These are phyloP conservation scores for Usnea hakonensis DNA, from an alignment of 495 filamentous ascomycete genomes.

Conservation along the genomic window DNA sequence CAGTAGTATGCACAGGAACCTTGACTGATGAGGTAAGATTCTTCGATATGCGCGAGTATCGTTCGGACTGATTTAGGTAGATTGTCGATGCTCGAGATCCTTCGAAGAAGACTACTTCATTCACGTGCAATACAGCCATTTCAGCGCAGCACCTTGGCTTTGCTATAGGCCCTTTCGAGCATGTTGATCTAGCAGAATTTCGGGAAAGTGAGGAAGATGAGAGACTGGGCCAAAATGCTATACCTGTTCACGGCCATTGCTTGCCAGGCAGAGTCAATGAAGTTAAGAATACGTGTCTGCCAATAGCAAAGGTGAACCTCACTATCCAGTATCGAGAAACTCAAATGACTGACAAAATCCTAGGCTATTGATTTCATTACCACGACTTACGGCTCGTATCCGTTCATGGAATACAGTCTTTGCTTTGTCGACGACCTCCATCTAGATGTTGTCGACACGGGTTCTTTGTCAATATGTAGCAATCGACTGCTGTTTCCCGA, in stretches of 20 bases:
- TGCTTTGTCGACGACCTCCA: conserved; percentile 87
- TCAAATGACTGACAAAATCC: neutral
- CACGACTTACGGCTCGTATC: conserved; percentile 75
- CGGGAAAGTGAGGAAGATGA: conserved; percentile 86
- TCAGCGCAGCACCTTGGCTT: conserved; percentile 85
- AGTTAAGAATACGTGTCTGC: conserved; percentile 74
- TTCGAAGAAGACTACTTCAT: conserved; percentile 75
- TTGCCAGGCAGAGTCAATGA: conserved; percentile 74
- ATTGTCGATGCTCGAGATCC: conserved; percentile 63
- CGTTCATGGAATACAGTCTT: conserved; percentile 79
- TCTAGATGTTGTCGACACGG: conserved; percentile 63
- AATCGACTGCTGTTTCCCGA: conserved; percentile 74
- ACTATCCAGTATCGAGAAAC: neutral
- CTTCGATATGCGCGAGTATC: neutral
- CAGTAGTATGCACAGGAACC: conserved; percentile 83
- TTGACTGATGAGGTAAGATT: conserved; percentile 62
- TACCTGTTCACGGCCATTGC: conserved; percentile 82
- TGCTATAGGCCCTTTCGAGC: conserved; percentile 87
- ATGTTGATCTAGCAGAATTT: conserved; percentile 81
- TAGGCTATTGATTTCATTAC: conserved; percentile 78
- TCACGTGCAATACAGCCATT: conserved; percentile 59
- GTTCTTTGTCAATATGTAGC: conserved; percentile 80
- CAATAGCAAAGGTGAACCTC: conserved; percentile 47
- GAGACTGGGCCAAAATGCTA: conserved; percentile 71
- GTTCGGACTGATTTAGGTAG: conserved; percentile 28